These are phyloP conservation scores for Allantophomopsis cytisporea DNA, from an alignment of 2,329 filamentous ascomycete genomes.

Conservation along the genomic window DNA sequence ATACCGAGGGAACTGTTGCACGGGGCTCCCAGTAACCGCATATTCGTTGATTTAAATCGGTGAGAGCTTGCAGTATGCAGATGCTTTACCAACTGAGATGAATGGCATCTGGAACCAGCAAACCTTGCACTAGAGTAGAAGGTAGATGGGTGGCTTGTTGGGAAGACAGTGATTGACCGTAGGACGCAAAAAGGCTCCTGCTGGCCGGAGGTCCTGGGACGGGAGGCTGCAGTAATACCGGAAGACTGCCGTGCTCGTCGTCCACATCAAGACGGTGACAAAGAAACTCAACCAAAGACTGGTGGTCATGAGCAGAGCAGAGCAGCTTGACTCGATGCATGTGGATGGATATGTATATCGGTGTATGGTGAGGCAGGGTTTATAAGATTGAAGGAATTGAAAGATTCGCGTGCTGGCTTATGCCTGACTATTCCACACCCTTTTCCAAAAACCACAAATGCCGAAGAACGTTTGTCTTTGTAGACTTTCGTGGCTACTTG, in stretches of 20 bases:
- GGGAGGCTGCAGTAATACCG: constrained; percentile 35
- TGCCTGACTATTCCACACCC: too few species aligned
- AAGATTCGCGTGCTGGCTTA: too few species aligned
- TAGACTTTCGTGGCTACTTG: too few species aligned
- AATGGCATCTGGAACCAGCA: constrained; percentile 15
- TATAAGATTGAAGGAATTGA: too few species aligned
- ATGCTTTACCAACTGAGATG: too few species aligned
- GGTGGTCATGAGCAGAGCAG: constrained; percentile 17
- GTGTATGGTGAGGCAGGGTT: too few species aligned
- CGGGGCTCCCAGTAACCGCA: constrained; percentile 2
- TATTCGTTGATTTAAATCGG: background rate
- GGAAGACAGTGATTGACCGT: too few species aligned
- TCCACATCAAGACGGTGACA: constrained; percentile 25
- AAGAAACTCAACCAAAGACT: constrained; percentile 26
- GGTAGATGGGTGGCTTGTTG: too few species aligned
- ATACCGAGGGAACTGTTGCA: constrained; percentile 2
- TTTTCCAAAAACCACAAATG: constrained; percentile 7
- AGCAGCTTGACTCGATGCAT: constrained; percentile 40
- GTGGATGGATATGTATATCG: constrained; percentile 20
- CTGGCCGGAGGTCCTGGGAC: constrained; percentile 16
- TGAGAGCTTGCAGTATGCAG: too few species aligned
- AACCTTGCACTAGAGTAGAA: constrained; percentile 9
- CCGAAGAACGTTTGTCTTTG: background rate
- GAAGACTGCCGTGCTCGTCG: constrained; percentile 14
- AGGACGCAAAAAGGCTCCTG: constrained; percentile 2